Evolutionary conservation across 1,284 basidiomycete genomes (phyloP), one percentile per base, ranked within the genome.

Genomic region (Boletellus sp.): DNA sequence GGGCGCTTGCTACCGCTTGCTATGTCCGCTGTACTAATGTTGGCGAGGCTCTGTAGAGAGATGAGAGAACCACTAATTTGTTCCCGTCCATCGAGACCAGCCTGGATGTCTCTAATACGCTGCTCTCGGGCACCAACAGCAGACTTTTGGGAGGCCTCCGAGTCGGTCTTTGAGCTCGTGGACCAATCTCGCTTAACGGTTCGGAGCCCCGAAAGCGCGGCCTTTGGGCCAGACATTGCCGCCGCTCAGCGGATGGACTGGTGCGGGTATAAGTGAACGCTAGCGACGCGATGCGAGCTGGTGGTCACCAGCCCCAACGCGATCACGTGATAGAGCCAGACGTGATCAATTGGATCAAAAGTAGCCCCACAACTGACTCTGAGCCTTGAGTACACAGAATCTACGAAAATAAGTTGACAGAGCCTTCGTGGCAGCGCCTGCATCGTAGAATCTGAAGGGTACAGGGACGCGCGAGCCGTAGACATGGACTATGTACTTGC

Each of bases 71-170:
- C 21, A n/a, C 22, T 41, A 10, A 35, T 13, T 39, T 53, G 49
- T 19, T 36, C 30, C 41, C 53, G 63, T 21, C 47, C 47, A 38
- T 64, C 65, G 11, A 64, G 52, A 26, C 60, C 67, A 23, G 58
- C 65, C 54, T 80, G 72, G 33, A 84, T 84, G 37, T 72, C 67
- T 53, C 69, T 75, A 9, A 84, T 55, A 14, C 82, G 75, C 43
- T 72, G 62, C 43, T 74, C 70, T n/a, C 59, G 54, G 14, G 64
- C 62, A 19, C 70, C 64, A 14, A 68, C 55, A 14, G 68, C 55
- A 30, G 44, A 29, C 41, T 64, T 65, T 43, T 61, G 59, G n/a
- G 61, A 51, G 8, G 54, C 44, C 9, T 61, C 54, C 10, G 56
- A 63, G 16, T 69, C 69, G 3, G 68, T 67, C 27, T 59, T 58